Base-by-base conservation (phyloP, 31 red algal genomes). In the Porphyra umbilicalis region DNA sequence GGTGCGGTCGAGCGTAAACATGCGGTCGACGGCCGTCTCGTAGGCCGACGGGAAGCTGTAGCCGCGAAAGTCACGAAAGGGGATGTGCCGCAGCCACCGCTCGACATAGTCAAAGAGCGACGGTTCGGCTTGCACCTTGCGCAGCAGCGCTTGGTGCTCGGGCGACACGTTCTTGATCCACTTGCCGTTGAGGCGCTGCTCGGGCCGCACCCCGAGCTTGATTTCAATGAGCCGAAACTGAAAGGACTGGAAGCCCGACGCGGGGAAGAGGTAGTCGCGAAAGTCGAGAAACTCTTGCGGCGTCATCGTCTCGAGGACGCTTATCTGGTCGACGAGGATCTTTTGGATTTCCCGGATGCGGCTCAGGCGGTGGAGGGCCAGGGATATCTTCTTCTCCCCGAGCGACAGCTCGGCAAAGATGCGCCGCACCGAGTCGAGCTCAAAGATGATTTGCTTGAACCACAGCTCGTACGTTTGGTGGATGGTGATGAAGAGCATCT, bases 381-480 rank as follows among this genome's bases (percentile, higher is more conserved):
- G 89, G 18, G 91, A 90, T 79, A 94, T 86, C 38, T 74, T 46
- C 77, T 98, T 98, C 83, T 94, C 95, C 34, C 92, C 89, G 32
- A 98, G 81, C 46, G 84, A 87, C 37, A 92, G 84, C 79, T 87
- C 89, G 32, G 87, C 77, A 35, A 96, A 82, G 76, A 99, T 93
- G 35, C 33, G 34, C 35, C 91, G 88, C 35, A 99, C 89, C 32
- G 93, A 94, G 74, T 99, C 94, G 39, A 99, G 85, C 86, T 99
- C 97, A 77, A 91, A 88, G 29, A 99, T 79, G 42, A 99, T 57
- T 89, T 99, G 97, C 85, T 99, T 99, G 80, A 99, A 99, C 97
- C 97, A 99, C 35, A 99, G 85, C 88, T 99, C 97, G 46, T 96
- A 99, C 68, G 92, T 92, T 83, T 99, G 97, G 84, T 99, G 97